Evolutionary conservation across 208 protist species (phyloP), one percentile per base, ranked within the genome.

Genomic region (Crithidia sp.): DNA sequence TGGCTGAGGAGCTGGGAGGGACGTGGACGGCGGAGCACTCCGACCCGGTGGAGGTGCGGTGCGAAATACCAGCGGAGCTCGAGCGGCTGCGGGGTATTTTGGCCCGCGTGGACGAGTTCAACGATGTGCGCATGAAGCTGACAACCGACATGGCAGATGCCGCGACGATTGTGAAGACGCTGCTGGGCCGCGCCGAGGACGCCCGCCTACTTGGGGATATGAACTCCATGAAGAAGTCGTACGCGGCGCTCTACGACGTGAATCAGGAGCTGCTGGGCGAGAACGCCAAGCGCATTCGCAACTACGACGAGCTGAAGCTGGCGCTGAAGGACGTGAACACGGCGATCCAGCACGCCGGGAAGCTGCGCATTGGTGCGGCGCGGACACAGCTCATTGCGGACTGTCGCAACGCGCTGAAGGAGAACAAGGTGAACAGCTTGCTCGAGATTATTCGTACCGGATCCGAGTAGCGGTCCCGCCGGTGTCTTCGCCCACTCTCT

Each of bases 71-170:
- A 5, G 59, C 75, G 6, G 94, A 97, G 67, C 61, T 95, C 41
- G 55, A 78, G 54, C 59, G 74, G 13, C 83, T 97, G 47, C 70
- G 79, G 14, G 53, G 70, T 0, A 71, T 95, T n/a, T 65, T 98
- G 55, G 54, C 84, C 44, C 54, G 81, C 45, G 90, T 98, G n/a
- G 88, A 96, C 10, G 91, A 92, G 53, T 89, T 91, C 74, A 97
- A 97, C 76, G 79, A 75, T 19, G 84, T 93, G 28, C 87, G 96
- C 13, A 67, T 94, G 77, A 90, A 93, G 81, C 83, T 99, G 44
- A 97, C 87, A 57, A 88, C 91, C 2, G 94, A 98, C 71, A 98
- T 99, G 91, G 97, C 96, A 4, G 96, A 98, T 71, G 79, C 77
- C 4, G 92, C 93, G 9, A 75, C 91, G 14, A 77, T 82, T 8